Conservation (phyloP, 176 grass and related monocot species). For the Coix lacrymajobi region DNA sequence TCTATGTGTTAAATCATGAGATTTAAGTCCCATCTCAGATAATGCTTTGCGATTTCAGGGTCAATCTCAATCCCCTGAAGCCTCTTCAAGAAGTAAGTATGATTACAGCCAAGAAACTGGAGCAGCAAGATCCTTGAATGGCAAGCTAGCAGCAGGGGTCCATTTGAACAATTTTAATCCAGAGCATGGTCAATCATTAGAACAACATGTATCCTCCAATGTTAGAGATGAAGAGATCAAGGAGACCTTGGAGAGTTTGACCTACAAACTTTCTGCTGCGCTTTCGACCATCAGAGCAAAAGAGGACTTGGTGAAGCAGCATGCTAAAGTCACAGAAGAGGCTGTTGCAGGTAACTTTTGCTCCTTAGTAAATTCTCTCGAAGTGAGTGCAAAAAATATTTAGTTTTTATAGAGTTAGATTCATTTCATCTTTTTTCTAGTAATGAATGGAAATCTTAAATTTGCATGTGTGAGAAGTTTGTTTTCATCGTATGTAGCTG, state of each 20-base stretch:
- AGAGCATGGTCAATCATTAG: conserved; percentile 25
- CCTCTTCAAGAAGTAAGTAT: conserved; percentile 44
- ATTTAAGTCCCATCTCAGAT: conserved; percentile 28
- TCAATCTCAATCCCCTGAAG: conserved; percentile 34
- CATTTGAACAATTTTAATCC: conserved; percentile 28
- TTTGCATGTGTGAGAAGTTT: background rate
- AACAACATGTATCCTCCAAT: conserved; percentile 30
- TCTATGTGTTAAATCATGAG: conserved; percentile 34
- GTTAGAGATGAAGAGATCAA: conserved; percentile 44
- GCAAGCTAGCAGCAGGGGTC: conserved; percentile 25
- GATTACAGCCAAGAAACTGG: conserved; percentile 36
- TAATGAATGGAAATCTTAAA: background rate
- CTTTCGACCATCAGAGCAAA: conserved; percentile 73
- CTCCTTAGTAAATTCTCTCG: background rate
- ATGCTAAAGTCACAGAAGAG: conserved; percentile 93
- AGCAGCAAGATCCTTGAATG: conserved; percentile 24
- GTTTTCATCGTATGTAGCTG: conserved; percentile 12
- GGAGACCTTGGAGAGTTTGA: conserved; percentile 68
- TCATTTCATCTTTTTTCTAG: background rate
- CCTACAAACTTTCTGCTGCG: conserved; percentile 67
- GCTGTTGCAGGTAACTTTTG: conserved; percentile 75
- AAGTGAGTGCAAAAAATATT: background rate
- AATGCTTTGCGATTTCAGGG: conserved; percentile 29
- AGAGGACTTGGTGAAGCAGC: conserved; percentile 95
- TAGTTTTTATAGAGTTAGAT: background rate